Base-by-base conservation (phyloP, 192 early-diverging fungal species). In the Gonapodya sp. region DNA sequence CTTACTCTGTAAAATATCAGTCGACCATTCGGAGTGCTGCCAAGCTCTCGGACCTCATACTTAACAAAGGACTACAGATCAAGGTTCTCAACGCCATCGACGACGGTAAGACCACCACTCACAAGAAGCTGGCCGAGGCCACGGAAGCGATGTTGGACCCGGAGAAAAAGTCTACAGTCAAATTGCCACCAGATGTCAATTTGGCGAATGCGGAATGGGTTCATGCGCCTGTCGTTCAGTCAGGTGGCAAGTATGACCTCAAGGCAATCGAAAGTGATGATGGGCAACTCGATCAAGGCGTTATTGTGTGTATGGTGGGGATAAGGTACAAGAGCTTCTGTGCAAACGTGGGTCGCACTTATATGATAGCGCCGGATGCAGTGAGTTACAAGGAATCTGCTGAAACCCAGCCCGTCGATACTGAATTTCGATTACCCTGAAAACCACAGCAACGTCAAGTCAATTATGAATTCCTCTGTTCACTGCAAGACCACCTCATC, bases 301-400 rank as follows among this genome's bases (percentile, higher is more conserved):
- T 94, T 0, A 93, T 99, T 36, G 83, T 99, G 64, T 97, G 96
- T 86, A 95, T 95, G 1, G 86, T 99, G 1, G 97, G 95, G 81
- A 91, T 96, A 35, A 92, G 98, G 24, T 99, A 98, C 89, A 94
- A 94, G 86, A 93, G 89, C 34, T 99, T 97, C 82, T 98, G 94
- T 86, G 95, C 98, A 36, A 96, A 96, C 77, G 90, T 99, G 83
- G 93, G 92, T 24, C 89, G 98, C 81, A 98, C 98, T 2, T 97
- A 95, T 79, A 84, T 99, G 81, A 95, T 98, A 36, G 93, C 95
- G 81, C 96, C 98, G 18, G 93, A 87, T 84, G 94, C 95, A 85
- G 88, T 89, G 77, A 24, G 73, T 64, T 36, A 77, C 0, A 36
- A 36, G 36, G 1, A 35, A 36, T 82, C 74, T 31, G 34, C 35